Evolutionary conservation across 176 grass and related monocot species (phyloP).

Genomic region (Themeda triandra): DNA sequence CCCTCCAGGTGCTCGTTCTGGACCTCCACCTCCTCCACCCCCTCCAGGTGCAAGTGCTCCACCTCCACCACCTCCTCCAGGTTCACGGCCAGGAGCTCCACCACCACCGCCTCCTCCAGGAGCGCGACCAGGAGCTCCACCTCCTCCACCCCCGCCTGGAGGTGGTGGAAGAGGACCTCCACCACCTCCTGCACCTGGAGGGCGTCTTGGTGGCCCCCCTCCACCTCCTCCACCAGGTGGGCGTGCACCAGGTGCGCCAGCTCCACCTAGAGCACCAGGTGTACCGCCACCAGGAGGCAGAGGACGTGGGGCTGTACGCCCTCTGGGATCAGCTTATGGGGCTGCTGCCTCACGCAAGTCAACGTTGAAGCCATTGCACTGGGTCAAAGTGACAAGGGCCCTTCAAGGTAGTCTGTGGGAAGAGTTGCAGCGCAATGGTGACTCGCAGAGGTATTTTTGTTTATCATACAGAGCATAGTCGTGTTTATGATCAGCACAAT

Average conservation of each 20-base stretch:
- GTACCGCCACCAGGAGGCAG: conserved; percentile 74
- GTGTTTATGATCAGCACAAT: not conserved
- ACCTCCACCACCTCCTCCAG: conserved; percentile 42
- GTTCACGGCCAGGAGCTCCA: conserved; percentile 1
- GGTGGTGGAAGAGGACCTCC: conserved; percentile 55
- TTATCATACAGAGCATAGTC: not conserved
- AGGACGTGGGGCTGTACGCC: conserved; percentile 55
- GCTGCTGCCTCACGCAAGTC: conserved; percentile 63
- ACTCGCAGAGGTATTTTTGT: conserved; percentile 61
- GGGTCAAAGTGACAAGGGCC: conserved; percentile 91
- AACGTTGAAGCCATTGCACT: conserved; percentile 86
- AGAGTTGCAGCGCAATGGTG: conserved; percentile 77
- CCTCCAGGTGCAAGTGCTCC: conserved; percentile 20
- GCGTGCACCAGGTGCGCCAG: conserved; percentile 55
- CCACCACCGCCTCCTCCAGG: conserved; percentile 50
- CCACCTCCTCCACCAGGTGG: conserved; percentile 59
- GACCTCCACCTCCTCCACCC: conserved; percentile 22
- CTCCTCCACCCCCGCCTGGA: conserved; percentile 56
- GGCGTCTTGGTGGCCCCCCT: conserved; percentile 45
- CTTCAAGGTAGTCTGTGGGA: conserved; percentile 97
- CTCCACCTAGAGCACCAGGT: conserved; percentile 80
- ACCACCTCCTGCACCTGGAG: conserved; percentile 67
- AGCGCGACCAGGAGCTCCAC: conserved; percentile 33
- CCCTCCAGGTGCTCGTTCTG: not conserved
- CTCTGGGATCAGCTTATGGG: conserved; percentile 44